Conservation (phyloP, 2,329 filamentous ascomycete species). For the Trichoderma brevicompactum region DNA sequence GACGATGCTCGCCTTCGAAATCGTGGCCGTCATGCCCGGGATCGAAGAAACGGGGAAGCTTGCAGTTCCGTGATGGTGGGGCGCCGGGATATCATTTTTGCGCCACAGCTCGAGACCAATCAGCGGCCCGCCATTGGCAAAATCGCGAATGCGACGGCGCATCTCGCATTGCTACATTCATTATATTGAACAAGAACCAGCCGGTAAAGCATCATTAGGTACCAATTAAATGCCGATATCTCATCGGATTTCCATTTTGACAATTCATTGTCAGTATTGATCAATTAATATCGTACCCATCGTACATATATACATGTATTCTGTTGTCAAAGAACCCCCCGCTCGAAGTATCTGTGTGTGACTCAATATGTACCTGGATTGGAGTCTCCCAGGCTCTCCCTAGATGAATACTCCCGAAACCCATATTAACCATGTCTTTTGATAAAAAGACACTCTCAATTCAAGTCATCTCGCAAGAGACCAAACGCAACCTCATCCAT, state of each 20-base stretch:
- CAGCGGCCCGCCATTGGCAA: constrained; percentile 35
- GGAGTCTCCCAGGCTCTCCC: background rate
- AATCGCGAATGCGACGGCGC: background rate
- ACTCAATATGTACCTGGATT: background rate
- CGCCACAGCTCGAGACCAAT: constrained; percentile 39
- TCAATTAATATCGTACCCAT: too few species aligned
- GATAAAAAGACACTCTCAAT: background rate
- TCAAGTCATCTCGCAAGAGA: constrained; percentile 45
- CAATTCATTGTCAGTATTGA: too few species aligned
- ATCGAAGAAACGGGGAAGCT: constrained; percentile 41
- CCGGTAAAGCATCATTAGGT: too few species aligned
- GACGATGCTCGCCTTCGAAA: constrained; percentile 38
- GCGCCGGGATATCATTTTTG: constrained; percentile 42
- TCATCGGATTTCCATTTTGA: too few species aligned
- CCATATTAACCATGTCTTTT: background rate
- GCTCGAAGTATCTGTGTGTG: too few species aligned
- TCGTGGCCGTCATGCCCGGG: constrained; percentile 41
- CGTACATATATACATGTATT: too few species aligned
- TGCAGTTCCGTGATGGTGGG: constrained; percentile 37
- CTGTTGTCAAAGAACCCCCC: too few species aligned
- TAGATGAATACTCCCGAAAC: background rate
- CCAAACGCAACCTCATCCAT: constrained; percentile 47
- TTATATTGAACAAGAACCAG: background rate
- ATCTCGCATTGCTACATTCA: background rate
- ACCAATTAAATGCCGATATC: too few species aligned